These are phyloP conservation scores for Hemisphaericaspora nanyangensis DNA, from an alignment of 805 yeast genomes.

Conservation along the genomic window DNA sequence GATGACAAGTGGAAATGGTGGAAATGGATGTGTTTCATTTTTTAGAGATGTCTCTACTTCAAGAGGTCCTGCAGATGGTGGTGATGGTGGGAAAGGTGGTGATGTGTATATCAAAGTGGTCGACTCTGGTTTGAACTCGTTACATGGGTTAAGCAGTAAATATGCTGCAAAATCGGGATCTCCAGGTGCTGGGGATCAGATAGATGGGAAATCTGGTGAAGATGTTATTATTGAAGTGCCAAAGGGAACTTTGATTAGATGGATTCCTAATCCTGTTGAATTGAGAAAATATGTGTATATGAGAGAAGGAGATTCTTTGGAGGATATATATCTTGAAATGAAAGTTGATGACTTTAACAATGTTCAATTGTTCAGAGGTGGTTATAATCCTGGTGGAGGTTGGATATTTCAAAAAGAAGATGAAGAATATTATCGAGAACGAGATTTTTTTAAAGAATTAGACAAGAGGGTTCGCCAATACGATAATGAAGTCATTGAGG, in stretches of 20 bases:
- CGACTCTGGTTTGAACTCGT: constrained; percentile 55
- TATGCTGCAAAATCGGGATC: constrained; percentile 73
- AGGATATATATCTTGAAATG: constrained; percentile 29
- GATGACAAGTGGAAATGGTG: constrained; percentile 78
- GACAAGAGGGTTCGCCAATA: constrained; percentile 59
- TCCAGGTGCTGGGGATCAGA: constrained; percentile 68
- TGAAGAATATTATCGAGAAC: constrained; percentile 61
- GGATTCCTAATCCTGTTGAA: constrained; percentile 73
- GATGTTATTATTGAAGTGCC: constrained; percentile 85
- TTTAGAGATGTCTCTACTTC: constrained; percentile 80
- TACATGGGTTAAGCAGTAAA: constrained; percentile 63
- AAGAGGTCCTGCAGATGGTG: constrained; percentile 97
- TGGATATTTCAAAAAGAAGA: constrained; percentile 85
- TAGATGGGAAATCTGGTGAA: constrained; percentile 82
- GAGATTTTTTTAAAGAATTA: constrained; percentile 64
- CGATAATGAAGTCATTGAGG: constrained; percentile 54
- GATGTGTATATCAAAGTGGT: constrained; percentile 79
- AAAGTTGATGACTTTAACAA: constrained; percentile 18
- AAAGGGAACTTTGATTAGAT: constrained; percentile 79
- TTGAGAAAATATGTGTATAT: constrained; percentile 27
- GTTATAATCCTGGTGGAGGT: constrained; percentile 66
- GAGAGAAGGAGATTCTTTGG: constrained; percentile 13
- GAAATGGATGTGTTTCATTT: constrained; percentile 83
- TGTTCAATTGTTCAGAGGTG: constrained; percentile 56
- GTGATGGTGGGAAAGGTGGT: constrained; percentile 97